Evolutionary conservation across 2,329 filamentous ascomycete species (phyloP).

Genomic region (Penicillium sp.): DNA sequence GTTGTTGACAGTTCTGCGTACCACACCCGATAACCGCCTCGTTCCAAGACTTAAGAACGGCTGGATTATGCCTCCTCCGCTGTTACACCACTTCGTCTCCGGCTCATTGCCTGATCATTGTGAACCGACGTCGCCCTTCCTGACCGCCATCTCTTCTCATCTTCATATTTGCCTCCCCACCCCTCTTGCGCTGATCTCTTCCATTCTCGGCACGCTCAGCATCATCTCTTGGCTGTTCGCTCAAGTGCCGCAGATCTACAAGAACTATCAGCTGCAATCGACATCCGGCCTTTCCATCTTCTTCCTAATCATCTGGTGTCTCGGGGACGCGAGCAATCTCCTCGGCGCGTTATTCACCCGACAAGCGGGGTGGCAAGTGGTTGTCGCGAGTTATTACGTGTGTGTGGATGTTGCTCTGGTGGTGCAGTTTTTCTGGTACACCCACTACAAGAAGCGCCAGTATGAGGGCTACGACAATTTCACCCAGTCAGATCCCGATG

Average conservation of each 20-base stretch:
- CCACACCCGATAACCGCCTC: background rate
- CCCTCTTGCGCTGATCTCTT: constrained; percentile 57
- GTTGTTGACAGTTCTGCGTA: too few relatives aligned
- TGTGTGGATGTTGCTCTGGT: constrained; percentile 59
- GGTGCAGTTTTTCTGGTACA: constrained; percentile 62
- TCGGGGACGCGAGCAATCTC: constrained; percentile 59
- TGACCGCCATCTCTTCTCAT: constrained; percentile 52
- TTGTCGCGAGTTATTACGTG: constrained; percentile 61
- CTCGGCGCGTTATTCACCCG: constrained; percentile 58
- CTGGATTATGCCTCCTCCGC: constrained; percentile 27
- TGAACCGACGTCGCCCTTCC: constrained; percentile 54
- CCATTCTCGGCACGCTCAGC: constrained; percentile 54
- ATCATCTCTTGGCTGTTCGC: constrained; percentile 65
- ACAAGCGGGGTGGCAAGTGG: constrained; percentile 61
- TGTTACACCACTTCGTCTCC: constrained; percentile 24
- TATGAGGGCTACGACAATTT: constrained; percentile 34
- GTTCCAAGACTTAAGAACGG: background rate
- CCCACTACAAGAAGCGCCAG: constrained; percentile 47
- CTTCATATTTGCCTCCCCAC: constrained; percentile 61
- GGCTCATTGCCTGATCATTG: constrained; percentile 53
- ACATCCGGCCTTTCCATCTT: constrained; percentile 60
- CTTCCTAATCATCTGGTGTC: constrained; percentile 61
- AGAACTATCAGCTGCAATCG: constrained; percentile 59
- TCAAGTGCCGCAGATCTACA: constrained; percentile 63
- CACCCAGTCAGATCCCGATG: constrained; percentile 24